Evolutionary conservation across 2,329 filamentous ascomycete species (phyloP).

Genomic region (Clonostachys rosea): DNA sequence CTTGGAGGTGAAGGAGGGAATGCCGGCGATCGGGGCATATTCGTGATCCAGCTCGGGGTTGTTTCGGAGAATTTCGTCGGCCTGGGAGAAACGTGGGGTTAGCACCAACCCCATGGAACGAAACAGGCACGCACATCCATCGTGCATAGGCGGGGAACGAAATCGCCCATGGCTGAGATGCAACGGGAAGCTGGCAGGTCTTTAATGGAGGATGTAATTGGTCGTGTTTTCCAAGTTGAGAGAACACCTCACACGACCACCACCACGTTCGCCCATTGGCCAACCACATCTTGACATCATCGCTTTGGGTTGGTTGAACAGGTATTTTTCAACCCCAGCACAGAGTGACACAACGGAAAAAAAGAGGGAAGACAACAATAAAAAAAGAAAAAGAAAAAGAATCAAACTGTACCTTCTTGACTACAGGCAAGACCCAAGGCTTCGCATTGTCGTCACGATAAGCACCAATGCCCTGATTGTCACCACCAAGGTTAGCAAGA

Average conservation of each 20-base stretch:
- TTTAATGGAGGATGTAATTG: too few species aligned
- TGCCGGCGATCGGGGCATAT: conserved; percentile 93
- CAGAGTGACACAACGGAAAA: too few species aligned
- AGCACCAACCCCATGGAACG: conserved; percentile 8
- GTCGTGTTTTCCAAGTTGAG: too few species aligned
- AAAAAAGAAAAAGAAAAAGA: not conserved
- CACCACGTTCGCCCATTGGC: too few species aligned
- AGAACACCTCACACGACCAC: too few species aligned
- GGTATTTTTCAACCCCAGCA: too few species aligned
- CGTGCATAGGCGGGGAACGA: too few species aligned
- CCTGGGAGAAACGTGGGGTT: conserved; percentile 47
- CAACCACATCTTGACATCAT: too few species aligned
- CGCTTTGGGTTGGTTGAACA: too few species aligned
- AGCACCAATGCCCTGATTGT: conserved; percentile 68
- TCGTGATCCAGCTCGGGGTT: conserved; percentile 95
- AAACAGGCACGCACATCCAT: not conserved
- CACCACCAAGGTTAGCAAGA: not conserved
- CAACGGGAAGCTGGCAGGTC: too few species aligned
- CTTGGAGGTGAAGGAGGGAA: conserved; percentile 79
- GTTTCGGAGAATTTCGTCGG: conserved; percentile 81
- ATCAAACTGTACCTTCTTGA: conserved; percentile 71
- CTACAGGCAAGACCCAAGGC: conserved; percentile 94
- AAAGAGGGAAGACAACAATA: not conserved
- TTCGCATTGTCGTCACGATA: conserved; percentile 95
- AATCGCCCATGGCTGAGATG: too few species aligned